Evolutionary conservation across 169 alveolate genomes (phyloP).

Genomic region (Toxoplasma gondii): DNA sequence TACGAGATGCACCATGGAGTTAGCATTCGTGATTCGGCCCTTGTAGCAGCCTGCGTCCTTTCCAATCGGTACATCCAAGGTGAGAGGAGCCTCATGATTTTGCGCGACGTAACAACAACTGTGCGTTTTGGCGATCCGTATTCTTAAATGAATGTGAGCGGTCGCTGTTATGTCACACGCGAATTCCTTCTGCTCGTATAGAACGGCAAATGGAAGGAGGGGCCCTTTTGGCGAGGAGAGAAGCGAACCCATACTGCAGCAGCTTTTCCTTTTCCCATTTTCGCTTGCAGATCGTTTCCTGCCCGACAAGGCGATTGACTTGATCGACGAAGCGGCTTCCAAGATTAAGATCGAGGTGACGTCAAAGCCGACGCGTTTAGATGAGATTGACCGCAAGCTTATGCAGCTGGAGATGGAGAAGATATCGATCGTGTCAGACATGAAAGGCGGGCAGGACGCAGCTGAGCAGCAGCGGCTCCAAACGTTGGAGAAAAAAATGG

Average conservation of each 20-base stretch:
- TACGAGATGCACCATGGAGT: constrained; percentile 88
- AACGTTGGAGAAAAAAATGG: constrained; percentile 17
- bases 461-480: constrained; percentile 43
- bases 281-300: constrained; percentile 73
- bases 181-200: too few relatives aligned
- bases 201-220: too few relatives aligned
- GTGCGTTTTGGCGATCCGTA: not conserved
- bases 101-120: not conserved
- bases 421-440: constrained; percentile 73
- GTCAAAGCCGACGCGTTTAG: constrained; percentile 82
- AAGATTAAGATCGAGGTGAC: constrained; percentile 69
- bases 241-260: not conserved
- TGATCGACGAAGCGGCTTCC: constrained; percentile 69
- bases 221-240: too few relatives aligned
- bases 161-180: too few relatives aligned
- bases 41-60: constrained; percentile 82
- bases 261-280: not conserved
- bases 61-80: constrained; percentile 65
- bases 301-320: constrained; percentile 82
- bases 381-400: constrained; percentile 79
- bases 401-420: constrained; percentile 83
- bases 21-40: constrained; percentile 83
- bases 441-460: constrained; percentile 50
- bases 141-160: not conserved
- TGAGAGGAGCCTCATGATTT: not conserved